Evolutionary conservation across 2,329 filamentous ascomycete genomes (phyloP).

Genomic region (Sporothrix protearum): DNA sequence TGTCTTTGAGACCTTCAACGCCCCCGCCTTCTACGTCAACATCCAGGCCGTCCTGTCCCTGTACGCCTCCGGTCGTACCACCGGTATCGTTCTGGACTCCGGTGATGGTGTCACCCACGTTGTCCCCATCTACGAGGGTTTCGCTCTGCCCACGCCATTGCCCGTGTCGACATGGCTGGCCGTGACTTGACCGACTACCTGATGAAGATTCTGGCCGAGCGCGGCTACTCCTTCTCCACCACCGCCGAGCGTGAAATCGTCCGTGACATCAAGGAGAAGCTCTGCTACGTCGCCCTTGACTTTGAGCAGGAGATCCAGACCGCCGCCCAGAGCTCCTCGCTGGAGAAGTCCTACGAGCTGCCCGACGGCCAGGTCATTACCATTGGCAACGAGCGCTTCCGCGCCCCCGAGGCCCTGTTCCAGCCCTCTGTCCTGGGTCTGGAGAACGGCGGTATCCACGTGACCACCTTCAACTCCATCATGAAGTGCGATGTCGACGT

Average conservation of each 20-base stretch:
- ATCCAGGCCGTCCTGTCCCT: slow-evolving; percentile 99
- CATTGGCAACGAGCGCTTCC: slow-evolving; percentile 99
- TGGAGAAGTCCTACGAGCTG: slow-evolving; percentile 99
- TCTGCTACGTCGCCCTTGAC: slow-evolving; percentile 99
- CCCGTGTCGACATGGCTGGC: slow-evolving; percentile 99
- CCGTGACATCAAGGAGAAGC: slow-evolving; percentile 99
- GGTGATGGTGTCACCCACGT: slow-evolving; percentile 99
- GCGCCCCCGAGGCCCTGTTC: slow-evolving; percentile 99
- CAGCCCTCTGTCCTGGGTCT: slow-evolving; percentile 97
- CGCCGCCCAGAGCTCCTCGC: slow-evolving; percentile 93
- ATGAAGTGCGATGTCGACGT: slow-evolving; percentile 99
- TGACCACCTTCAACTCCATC: slow-evolving; percentile 99
- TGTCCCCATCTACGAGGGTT: slow-evolving; percentile 99
- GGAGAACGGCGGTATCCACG: slow-evolving; percentile 97
- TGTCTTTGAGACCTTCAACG: slow-evolving; percentile 99
- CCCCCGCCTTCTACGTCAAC: slow-evolving; percentile 99
- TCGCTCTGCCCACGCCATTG: slow-evolving; percentile 99
- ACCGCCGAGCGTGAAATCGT: slow-evolving; percentile 99
- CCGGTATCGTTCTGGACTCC: slow-evolving; percentile 99
- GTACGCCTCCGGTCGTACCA: slow-evolving; percentile 99
- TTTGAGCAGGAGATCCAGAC: slow-evolving; percentile 99
- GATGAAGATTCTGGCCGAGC: slow-evolving; percentile 99
- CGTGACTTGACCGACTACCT: slow-evolving; percentile 99
- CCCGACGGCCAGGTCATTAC: slow-evolving; percentile 99
- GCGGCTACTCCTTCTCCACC: slow-evolving; percentile 99